Conservation (phyloP, 257 asterid genomes). For the Solanum etuberosum region DNA sequence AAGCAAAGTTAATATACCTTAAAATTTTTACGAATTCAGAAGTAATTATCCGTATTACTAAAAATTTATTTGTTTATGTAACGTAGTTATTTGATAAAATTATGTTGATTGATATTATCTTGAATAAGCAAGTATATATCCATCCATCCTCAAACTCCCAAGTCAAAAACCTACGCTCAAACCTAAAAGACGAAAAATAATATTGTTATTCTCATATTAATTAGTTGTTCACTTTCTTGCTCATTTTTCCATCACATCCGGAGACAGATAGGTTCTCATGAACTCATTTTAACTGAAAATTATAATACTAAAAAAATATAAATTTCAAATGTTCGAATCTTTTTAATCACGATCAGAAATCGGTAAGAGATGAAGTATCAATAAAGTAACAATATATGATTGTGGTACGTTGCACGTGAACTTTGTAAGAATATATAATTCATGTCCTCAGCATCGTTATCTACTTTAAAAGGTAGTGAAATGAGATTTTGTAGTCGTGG, state of each 20-base stretch:
- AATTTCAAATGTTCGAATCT: not conserved
- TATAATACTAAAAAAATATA: not conserved
- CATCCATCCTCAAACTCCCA: not conserved
- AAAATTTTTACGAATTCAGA: not conserved
- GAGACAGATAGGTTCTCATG: accelerated
- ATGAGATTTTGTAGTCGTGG: not conserved
- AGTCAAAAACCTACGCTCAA: not conserved
- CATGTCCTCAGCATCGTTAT: not conserved
- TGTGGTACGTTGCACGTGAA: slow-evolving; percentile 12
- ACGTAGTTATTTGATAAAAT: not conserved
- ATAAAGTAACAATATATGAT: slow-evolving; percentile 13
- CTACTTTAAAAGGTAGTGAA: not conserved
- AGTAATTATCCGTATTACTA: not conserved
- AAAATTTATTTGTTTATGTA: not conserved
- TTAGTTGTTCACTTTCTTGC: not conserved
- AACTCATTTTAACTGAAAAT: not conserved
- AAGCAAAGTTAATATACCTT: not conserved
- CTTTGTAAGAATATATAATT: not conserved
- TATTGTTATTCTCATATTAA: not conserved
- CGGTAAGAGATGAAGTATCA: not conserved
- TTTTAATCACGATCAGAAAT: not conserved
- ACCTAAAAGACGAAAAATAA: not conserved
- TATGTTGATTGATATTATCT: not conserved
- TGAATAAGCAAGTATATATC: not conserved
- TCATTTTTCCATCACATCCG: not conserved